Evolutionary conservation across 495 filamentous ascomycete genomes (phyloP).

Genomic region (Aspergillus indologenus): DNA sequence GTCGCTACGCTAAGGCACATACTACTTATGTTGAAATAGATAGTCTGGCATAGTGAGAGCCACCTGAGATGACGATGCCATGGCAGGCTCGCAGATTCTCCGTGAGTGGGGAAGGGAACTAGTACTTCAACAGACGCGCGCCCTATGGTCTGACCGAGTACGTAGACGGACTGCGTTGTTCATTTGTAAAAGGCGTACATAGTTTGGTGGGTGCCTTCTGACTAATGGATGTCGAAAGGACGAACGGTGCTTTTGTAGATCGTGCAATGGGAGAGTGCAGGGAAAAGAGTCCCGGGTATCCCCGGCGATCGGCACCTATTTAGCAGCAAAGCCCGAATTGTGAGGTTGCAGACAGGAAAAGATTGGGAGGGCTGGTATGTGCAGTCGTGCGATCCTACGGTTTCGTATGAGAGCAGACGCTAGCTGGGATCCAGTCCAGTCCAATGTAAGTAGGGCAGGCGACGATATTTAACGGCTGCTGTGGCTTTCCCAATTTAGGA

Average conservation of each 20-base stretch:
- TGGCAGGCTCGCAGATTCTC: not conserved
- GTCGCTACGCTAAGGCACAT: not conserved
- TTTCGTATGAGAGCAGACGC: no score
- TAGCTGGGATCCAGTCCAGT: no score
- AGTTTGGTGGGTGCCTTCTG: no score
- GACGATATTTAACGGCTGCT: not conserved
- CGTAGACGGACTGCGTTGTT: no score
- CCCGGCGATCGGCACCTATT: not conserved
- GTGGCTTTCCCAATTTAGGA: no score
- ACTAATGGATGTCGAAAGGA: no score
- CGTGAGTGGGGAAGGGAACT: not conserved
- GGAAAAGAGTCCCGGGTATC: not conserved
- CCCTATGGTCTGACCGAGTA: no score
- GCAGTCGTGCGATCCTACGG: not conserved
- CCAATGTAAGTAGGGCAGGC: no score
- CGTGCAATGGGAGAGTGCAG: no score
- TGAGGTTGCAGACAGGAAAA: not conserved
- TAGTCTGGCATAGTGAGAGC: not conserved
- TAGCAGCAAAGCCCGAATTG: not conserved
- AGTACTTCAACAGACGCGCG: no score
- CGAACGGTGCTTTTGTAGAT: no score
- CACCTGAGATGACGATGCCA: not conserved
- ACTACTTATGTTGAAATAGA: not conserved
- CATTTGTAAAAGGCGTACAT: no score
- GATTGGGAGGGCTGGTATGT: not conserved